Conservation (phyloP, 2,329 filamentous ascomycete species). For the Exophiala alcalophila region DNA sequence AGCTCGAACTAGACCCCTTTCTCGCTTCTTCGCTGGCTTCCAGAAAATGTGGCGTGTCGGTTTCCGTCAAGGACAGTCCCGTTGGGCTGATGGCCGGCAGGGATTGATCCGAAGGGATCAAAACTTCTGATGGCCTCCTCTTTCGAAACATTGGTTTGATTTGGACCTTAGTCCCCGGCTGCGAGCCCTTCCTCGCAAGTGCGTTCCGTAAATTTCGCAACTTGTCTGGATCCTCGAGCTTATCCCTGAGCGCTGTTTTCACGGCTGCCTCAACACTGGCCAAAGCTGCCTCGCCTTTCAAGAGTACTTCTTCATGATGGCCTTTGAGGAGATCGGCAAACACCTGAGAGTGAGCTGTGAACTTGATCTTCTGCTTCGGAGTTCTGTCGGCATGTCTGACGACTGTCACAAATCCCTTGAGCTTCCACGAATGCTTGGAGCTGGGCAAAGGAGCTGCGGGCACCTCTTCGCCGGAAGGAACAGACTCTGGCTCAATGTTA, state of each 20-base stretch:
- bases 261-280: constrained; percentile 88
- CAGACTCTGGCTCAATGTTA: neutral
- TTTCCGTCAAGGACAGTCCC: constrained; percentile 13
- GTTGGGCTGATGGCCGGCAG: constrained; percentile 1
- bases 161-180: constrained; percentile 95
- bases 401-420: constrained; percentile 96
- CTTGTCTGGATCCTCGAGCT: constrained; percentile 80
- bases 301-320: constrained; percentile 90
- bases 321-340: constrained; percentile 94
- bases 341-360: constrained; percentile 94
- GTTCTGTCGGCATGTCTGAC: constrained; percentile 95
- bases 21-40: constrained; percentile 13
- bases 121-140: constrained; percentile 63
- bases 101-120: neutral
- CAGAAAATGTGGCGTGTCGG: neutral
- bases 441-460: constrained; percentile 57
- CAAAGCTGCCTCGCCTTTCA: constrained; percentile 87
- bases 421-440: constrained; percentile 91
- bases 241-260: constrained; percentile 71
- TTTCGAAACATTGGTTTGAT: constrained; percentile 99
- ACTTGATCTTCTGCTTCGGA: constrained; percentile 99
- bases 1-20: constrained; percentile 9
- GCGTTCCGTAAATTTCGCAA: constrained; percentile 83
- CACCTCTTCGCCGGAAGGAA: constrained; percentile 28
- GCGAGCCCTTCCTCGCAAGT: constrained; percentile 84